Percentiles rank a stretch among this genome's conserved stretches.
phyloP scores from a whole-genome alignment of 306 rosid genomes.

The Datisca glomerata region DNA sequence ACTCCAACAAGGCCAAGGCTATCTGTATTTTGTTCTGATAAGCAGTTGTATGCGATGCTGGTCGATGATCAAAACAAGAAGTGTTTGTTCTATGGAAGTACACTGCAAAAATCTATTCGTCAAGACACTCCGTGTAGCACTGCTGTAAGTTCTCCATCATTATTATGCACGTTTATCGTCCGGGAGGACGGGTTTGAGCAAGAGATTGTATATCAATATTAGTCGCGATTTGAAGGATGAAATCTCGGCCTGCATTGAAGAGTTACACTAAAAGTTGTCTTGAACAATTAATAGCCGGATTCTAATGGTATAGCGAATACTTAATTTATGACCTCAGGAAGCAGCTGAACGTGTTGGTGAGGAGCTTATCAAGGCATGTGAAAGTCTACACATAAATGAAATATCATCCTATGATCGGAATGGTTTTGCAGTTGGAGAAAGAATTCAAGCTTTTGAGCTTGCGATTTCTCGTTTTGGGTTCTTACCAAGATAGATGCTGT shows the following conservation, averaged over 20 bases:
- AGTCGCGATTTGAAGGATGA: no score
- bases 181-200: no score
- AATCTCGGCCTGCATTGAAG: no score
- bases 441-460: constrained; percentile 60
- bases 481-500: constrained; percentile 36
- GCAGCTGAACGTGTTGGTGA: constrained; percentile 77
- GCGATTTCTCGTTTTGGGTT: constrained; percentile 57
- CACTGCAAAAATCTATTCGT: constrained; percentile 57
- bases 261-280: no score
- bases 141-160: constrained; percentile 28
- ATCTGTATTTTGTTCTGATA: constrained; percentile 80
- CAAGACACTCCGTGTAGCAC: constrained; percentile 35
- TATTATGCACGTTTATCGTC: not conserved
- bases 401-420: constrained; percentile 71
- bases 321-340: constrained; percentile 51
- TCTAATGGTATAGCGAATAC: no score
- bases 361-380: constrained; percentile 58
- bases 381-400: constrained; percentile 49
- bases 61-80: constrained; percentile 79
- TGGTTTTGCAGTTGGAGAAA: constrained; percentile 50
- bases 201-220: no score
- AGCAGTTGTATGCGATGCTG: constrained; percentile 80
- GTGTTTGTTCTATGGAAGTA: constrained; percentile 76
- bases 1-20: constrained; percentile 68
- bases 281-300: no score